These are phyloP conservation scores for Neofusicoccum sp. DNA, from an alignment of 2,329 filamentous ascomycete species.

Conservation along the genomic window DNA sequence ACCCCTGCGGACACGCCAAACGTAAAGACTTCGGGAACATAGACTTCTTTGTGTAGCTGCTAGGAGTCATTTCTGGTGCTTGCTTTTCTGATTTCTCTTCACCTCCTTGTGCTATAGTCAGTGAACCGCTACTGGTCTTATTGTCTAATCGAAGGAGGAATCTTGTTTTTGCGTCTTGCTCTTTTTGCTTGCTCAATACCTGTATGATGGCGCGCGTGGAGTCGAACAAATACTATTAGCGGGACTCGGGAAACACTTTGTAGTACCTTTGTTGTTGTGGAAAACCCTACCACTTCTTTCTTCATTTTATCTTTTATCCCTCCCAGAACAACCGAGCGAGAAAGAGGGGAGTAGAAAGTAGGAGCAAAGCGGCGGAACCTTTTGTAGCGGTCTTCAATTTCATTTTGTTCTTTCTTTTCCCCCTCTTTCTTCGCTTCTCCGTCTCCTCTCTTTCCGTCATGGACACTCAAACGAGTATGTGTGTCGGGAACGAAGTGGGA, in stretches of 20 bases:
- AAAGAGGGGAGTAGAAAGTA: neutral
- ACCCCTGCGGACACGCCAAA: slow-evolving; percentile 4
- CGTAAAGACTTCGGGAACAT: slow-evolving; percentile 1
- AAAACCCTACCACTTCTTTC: neutral
- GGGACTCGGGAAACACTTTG: neutral
- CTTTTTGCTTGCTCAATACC: slow-evolving; percentile 10
- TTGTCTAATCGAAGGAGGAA: slow-evolving; percentile 13
- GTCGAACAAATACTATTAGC: slow-evolving; percentile 6
- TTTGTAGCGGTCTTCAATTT: neutral
- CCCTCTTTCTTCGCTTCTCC: slow-evolving; percentile 5
- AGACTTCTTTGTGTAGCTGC: slow-evolving; percentile 1
- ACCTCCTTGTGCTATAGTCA: neutral
- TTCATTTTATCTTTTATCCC: neutral
- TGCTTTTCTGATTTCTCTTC: neutral
- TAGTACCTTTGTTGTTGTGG: neutral
- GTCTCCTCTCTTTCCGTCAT: neutral
- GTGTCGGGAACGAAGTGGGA: neutral
- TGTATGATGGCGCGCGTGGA: slow-evolving; percentile 12
- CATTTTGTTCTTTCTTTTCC: neutral
- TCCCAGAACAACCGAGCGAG: neutral
- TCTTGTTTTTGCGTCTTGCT: slow-evolving; percentile 8
- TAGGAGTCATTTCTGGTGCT: neutral
- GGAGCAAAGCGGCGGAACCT: neutral
- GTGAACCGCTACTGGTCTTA: neutral
- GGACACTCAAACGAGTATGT: neutral